phyloP scores from a whole-genome alignment of 495 filamentous ascomycete genomes.

The Saxophila tyrrhenica region DNA sequence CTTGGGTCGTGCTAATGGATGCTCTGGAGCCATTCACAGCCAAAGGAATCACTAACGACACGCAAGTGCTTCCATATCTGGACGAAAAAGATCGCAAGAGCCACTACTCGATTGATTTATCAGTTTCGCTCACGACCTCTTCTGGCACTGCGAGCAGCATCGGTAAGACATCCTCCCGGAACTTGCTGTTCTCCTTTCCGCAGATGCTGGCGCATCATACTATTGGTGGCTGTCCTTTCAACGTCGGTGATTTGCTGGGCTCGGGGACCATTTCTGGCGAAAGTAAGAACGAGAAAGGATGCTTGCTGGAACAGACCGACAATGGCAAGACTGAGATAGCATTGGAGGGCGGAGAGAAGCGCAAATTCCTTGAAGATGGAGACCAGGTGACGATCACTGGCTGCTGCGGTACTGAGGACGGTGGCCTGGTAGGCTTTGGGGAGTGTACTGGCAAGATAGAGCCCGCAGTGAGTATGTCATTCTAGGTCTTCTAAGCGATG shows the following conservation, averaged over 20 bases:
- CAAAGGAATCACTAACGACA: conserved; percentile 50
- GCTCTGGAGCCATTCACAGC: conserved; percentile 64
- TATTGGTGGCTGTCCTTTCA: conserved; percentile 71
- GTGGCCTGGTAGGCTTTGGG: conserved; percentile 34
- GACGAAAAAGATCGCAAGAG: conserved; percentile 50
- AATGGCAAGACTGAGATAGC: conserved; percentile 56
- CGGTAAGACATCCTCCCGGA: conserved; percentile 48
- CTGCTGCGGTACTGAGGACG: conserved; percentile 41
- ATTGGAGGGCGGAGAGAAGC: conserved; percentile 56
- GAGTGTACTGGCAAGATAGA: conserved; percentile 30
- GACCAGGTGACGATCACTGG: conserved; percentile 67
- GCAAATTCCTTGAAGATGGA: conserved; percentile 74
- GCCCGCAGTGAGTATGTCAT: conserved; percentile 16
- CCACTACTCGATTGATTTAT: conserved; percentile 63
- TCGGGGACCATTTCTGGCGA: conserved; percentile 83
- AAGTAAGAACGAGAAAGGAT: conserved; percentile 49
- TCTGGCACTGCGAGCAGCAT: conserved; percentile 55
- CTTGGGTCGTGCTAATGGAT: conserved; percentile 81
- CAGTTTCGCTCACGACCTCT: conserved; percentile 56
- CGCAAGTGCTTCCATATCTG: conserved; percentile 56
- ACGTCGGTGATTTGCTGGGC: conserved; percentile 72
- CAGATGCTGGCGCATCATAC: conserved; percentile 94
- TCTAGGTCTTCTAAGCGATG: neutral
- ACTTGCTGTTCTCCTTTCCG: conserved; percentile 83
- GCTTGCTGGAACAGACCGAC: conserved; percentile 69